A percentile compares a stretch with the other conserved stretches of the same genome.
Evolutionary conservation across 495 filamentous ascomycete species (phyloP).

Genomic region (Cudoniella acicularis): DNA sequence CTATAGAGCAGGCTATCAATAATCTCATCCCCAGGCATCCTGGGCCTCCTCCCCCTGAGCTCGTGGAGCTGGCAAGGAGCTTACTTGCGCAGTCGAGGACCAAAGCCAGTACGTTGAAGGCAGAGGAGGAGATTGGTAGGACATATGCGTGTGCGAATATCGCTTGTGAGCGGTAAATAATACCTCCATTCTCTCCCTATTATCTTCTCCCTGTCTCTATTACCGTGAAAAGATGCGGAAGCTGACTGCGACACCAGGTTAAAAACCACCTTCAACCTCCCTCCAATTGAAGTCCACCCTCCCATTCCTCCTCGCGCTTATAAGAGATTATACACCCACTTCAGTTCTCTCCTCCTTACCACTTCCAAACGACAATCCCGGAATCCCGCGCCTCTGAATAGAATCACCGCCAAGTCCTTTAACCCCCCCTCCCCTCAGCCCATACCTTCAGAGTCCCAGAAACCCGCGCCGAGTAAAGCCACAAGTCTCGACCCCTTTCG

Average conservation of each 20-base stretch:
- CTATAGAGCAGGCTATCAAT: conserved; percentile 70
- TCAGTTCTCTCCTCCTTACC: conserved; percentile 65
- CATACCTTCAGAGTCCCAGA: not conserved
- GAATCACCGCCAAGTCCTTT: not conserved
- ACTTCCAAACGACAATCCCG: conserved; percentile 5
- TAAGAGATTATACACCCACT: conserved; percentile 75
- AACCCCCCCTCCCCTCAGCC: not conserved
- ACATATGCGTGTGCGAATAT: conserved; percentile 88
- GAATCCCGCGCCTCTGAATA: not conserved
- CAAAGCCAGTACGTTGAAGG: conserved; percentile 73
- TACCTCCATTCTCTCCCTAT: not conserved
- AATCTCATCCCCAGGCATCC: conserved; percentile 76
- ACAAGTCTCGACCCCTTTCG: conserved; percentile 30
- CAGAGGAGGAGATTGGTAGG: conserved; percentile 84
- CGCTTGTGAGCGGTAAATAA: conserved; percentile 72
- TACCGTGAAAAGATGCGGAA: not conserved
- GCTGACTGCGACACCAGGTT: conserved; percentile 46
- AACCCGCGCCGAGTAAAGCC: conserved; percentile 20
- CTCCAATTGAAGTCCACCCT: conserved; percentile 72
- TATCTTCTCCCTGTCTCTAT: not conserved
- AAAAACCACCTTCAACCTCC: conserved; percentile 78
- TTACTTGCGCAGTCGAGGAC: conserved; percentile 84
- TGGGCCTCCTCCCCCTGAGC: conserved; percentile 65
- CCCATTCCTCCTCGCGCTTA: conserved; percentile 82
- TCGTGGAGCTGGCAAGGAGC: conserved; percentile 71